Evolutionary conservation across 106 monocot species (phyloP).

Genomic region (Xerophyta viscosa): DNA sequence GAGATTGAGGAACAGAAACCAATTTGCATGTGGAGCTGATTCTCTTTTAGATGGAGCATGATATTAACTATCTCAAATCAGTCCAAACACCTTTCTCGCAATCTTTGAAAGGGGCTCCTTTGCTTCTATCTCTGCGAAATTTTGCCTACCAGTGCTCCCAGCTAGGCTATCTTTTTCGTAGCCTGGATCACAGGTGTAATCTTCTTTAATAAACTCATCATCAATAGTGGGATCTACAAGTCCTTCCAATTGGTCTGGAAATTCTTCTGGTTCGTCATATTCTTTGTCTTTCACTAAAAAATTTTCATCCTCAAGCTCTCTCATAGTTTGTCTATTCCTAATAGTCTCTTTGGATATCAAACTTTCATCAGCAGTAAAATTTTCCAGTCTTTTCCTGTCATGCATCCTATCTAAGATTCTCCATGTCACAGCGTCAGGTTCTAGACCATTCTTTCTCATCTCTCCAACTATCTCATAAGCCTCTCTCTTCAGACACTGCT

Average conservation of each 20-base stretch:
- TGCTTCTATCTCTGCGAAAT: not conserved
- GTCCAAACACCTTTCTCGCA: conserved; percentile 53
- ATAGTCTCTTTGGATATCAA: not conserved
- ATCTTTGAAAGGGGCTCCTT: conserved; percentile 44
- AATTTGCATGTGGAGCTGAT: too few species aligned
- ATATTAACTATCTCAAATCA: conserved; percentile 11
- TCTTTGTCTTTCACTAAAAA: too few species aligned
- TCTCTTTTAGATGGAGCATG: too few species aligned
- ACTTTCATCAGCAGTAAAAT: not conserved
- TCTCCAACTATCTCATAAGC: conserved; percentile 72
- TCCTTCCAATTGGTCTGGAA: conserved; percentile 4
- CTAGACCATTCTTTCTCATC: conserved; percentile 81
- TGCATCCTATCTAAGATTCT: conserved; percentile 72
- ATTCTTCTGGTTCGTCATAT: not conserved
- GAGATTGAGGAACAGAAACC: too few species aligned
- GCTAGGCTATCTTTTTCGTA: not conserved
- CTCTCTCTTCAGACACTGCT: conserved; percentile 44
- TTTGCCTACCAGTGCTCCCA: not conserved
- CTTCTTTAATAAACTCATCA: conserved; percentile 1
- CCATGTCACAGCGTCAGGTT: conserved; percentile 80
- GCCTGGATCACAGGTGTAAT: not conserved
- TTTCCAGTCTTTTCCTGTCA: conserved; percentile 7
- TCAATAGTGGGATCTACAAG: conserved; percentile 13
- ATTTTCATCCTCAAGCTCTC: not conserved
- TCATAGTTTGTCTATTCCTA: not conserved